Percentiles rank a stretch among this genome's conserved stretches.
Conservation (phyloP, 768 basidiomycete genomes). For the Butyriboletus loyo region DNA sequence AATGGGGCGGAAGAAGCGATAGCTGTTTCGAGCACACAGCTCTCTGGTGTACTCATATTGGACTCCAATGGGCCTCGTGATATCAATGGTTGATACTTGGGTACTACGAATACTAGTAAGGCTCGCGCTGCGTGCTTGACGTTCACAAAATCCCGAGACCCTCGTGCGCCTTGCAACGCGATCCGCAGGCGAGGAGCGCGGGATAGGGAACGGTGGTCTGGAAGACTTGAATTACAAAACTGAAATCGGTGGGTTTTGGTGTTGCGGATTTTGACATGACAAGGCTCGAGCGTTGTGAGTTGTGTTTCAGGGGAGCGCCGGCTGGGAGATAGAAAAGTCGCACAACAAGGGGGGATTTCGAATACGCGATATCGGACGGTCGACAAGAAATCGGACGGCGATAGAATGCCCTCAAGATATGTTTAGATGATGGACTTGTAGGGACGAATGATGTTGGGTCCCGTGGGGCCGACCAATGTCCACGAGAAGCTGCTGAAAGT, state of each 20-base stretch:
- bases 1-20: background rate
- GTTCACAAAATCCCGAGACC: too few relatives aligned
- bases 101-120: background rate
- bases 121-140: background rate
- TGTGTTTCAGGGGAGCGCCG: too few relatives aligned
- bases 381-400: background rate
- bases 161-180: background rate
- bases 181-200: background rate
- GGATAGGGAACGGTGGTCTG: too few relatives aligned
- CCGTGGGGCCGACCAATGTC: too few relatives aligned
- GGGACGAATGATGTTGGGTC: too few relatives aligned
- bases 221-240: background rate
- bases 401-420: too few relatives aligned
- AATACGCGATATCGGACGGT: background rate
- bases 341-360: too few relatives aligned
- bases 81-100: background rate
- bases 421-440: too few relatives aligned
- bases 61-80: background rate
- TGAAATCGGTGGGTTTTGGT: background rate
- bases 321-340: too few relatives aligned
- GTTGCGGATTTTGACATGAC: too few relatives aligned
- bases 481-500: background rate
- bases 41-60: too few relatives aligned
- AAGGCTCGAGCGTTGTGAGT: too few relatives aligned
- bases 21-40: background rate